These are phyloP conservation scores for Giardia muris DNA, from an alignment of 208 protist genomes.

Conservation along the genomic window DNA sequence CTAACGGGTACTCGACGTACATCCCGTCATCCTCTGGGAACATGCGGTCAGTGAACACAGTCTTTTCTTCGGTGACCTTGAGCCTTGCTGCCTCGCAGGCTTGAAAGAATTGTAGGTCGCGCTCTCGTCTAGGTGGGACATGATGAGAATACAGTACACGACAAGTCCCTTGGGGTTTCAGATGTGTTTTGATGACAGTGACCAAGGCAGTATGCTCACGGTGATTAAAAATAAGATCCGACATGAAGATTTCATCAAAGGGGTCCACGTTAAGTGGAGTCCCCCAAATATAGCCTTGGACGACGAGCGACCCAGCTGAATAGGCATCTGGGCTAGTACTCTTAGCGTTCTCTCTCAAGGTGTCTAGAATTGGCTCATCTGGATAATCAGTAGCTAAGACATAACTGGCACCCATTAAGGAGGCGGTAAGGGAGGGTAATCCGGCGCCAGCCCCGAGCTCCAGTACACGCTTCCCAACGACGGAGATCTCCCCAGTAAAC, in stretches of 20 bases:
- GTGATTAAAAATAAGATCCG: constrained; percentile 3
- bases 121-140: background rate
- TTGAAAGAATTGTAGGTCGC: background rate
- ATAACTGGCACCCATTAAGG: background rate
- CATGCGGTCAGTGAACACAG: background rate
- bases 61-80: background rate
- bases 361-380: background rate
- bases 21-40: background rate
- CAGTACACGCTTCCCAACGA: background rate
- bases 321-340: background rate
- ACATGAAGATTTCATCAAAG: background rate
- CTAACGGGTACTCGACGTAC: background rate
- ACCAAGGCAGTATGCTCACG: background rate
- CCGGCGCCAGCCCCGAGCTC: background rate
- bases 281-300: background rate
- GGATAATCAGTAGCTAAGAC: background rate
- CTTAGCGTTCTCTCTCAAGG: background rate
- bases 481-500: background rate
- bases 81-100: background rate
- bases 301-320: background rate
- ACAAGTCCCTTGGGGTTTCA: background rate
- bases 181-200: background rate
- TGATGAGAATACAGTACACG: constrained; percentile 7
- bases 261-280: background rate
- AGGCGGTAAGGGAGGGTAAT: background rate